A percentile compares a stretch with the other conserved stretches of the same genome.
These are phyloP conservation scores for Trichoderma oligosporum DNA, from an alignment of 2,329 filamentous ascomycete genomes.

Conservation along the genomic window DNA sequence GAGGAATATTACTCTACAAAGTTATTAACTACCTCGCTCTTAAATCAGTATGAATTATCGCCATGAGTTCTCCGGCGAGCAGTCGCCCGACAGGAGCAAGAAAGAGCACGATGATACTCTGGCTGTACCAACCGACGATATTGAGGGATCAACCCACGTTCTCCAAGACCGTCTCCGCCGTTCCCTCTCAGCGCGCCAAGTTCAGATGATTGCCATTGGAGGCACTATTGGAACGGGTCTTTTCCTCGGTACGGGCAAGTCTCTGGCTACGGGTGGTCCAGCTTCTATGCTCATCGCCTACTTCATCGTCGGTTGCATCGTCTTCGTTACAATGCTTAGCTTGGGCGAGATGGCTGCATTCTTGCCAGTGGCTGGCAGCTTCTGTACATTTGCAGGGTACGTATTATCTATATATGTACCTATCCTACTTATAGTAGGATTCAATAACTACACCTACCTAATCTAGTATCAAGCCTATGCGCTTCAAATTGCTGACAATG, in stretches of 20 bases:
- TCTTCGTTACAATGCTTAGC: slow-evolving; percentile 56
- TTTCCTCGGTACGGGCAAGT: slow-evolving; percentile 60
- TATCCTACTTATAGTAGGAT: no score
- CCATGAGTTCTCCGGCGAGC: not conserved
- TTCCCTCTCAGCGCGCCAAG: slow-evolving; percentile 56
- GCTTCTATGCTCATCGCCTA: slow-evolving; percentile 57
- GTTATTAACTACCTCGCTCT: not conserved
- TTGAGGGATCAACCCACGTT: slow-evolving; percentile 20
- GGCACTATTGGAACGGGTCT: slow-evolving; percentile 59
- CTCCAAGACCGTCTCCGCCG: slow-evolving; percentile 48
- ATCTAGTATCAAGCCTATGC: no score
- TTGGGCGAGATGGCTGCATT: slow-evolving; percentile 60
- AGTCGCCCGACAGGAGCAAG: not conserved
- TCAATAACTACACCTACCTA: no score
- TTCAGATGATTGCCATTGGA: slow-evolving; percentile 64
- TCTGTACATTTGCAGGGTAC: slow-evolving; percentile 46
- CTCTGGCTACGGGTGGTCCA: slow-evolving; percentile 56
- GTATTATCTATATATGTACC: no score
- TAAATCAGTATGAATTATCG: not conserved
- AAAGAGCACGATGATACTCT: not conserved
- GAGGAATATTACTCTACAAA: not conserved
- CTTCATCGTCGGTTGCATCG: slow-evolving; percentile 53
- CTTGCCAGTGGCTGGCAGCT: slow-evolving; percentile 49
- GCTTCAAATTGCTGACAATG: slow-evolving; percentile 3
- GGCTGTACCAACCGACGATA: slow-evolving; percentile 6